Evolutionary conservation across 2,329 filamentous ascomycete species (phyloP).

Genomic region (Zymoseptoria passerinii): DNA sequence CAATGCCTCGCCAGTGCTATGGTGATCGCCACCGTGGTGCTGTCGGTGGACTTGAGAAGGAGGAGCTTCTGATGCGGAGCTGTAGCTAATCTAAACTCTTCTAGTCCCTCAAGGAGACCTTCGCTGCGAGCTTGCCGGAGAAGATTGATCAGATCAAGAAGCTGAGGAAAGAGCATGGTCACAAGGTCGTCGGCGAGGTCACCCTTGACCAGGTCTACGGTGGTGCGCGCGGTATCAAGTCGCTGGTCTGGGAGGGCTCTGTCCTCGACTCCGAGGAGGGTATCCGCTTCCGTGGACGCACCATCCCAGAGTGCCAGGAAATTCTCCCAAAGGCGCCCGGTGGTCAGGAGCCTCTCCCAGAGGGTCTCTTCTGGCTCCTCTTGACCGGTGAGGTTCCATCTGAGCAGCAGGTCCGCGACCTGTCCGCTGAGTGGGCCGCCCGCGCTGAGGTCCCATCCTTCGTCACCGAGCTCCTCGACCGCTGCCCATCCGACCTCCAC

Average conservation of each 20-base stretch:
- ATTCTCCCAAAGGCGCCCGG: constrained; percentile 94
- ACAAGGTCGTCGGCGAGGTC: constrained; percentile 93
- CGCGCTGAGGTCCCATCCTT: constrained; percentile 96
- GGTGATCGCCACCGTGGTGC: too few relatives aligned
- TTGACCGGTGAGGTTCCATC: constrained; percentile 94
- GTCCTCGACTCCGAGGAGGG: constrained; percentile 98
- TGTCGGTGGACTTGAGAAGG: neutral
- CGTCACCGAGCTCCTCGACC: constrained; percentile 98
- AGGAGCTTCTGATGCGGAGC: neutral
- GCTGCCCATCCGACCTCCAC: constrained; percentile 97
- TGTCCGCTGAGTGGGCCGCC: constrained; percentile 97
- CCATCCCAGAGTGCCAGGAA: constrained; percentile 97
- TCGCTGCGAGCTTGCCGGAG: constrained; percentile 87
- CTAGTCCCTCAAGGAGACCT: constrained; percentile 97
- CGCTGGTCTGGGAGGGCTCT: constrained; percentile 96
- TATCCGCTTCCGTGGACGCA: constrained; percentile 98
- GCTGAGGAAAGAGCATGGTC: constrained; percentile 92
- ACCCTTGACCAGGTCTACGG: constrained; percentile 99
- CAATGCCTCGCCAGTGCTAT: neutral
- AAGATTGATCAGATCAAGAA: constrained; percentile 99
- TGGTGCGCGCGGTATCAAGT: constrained; percentile 98
- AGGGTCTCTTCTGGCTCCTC: constrained; percentile 99
- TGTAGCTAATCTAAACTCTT: constrained; percentile 3
- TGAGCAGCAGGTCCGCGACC: constrained; percentile 96
- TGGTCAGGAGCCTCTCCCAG: constrained; percentile 91